Conservation (phyloP, 805 yeast genomes). For the Nakazawaea sp. region DNA sequence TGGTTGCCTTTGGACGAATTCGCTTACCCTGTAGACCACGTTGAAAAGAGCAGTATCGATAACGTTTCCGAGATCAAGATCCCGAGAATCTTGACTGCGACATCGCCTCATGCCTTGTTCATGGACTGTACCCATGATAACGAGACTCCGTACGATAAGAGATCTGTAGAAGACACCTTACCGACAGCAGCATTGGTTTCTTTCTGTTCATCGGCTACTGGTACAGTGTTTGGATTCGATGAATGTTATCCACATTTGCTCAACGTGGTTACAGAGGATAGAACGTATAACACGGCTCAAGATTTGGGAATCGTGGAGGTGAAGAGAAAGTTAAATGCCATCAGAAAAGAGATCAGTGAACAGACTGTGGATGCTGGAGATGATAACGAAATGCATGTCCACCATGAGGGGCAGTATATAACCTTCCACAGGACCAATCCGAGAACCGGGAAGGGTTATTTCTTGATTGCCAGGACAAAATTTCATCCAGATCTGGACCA, state of each 20-base stretch:
- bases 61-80: slow-evolving; percentile 58
- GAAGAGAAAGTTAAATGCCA: slow-evolving; percentile 51
- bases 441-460: slow-evolving; percentile 82
- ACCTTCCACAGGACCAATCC: slow-evolving; percentile 86
- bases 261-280: slow-evolving; percentile 71
- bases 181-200: slow-evolving; percentile 95
- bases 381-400: slow-evolving; percentile 84
- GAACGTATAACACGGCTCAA: slow-evolving; percentile 46
- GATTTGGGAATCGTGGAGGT: slow-evolving; percentile 65
- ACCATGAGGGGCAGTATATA: slow-evolving; percentile 87
- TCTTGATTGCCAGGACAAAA: slow-evolving; percentile 80
- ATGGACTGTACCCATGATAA: slow-evolving; percentile 99
- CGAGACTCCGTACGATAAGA: slow-evolving; percentile 79
- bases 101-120: slow-evolving; percentile 87
- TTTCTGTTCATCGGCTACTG: slow-evolving; percentile 88
- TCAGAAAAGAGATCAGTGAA: slow-evolving; percentile 50
- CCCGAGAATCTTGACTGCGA: slow-evolving; percentile 57
- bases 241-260: slow-evolving; percentile 81
- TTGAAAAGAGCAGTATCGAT: slow-evolving; percentile 19
- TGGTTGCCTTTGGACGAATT: slow-evolving; percentile 73
- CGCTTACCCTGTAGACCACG: slow-evolving; percentile 52
- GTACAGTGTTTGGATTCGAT: slow-evolving; percentile 91
- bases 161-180: slow-evolving; percentile 90
- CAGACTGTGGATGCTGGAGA: slow-evolving; percentile 48
- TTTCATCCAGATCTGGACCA: slow-evolving; percentile 49